Evolutionary conservation across 169 alveolate species (phyloP).

Genomic region (Amoebophrya sp.): DNA sequence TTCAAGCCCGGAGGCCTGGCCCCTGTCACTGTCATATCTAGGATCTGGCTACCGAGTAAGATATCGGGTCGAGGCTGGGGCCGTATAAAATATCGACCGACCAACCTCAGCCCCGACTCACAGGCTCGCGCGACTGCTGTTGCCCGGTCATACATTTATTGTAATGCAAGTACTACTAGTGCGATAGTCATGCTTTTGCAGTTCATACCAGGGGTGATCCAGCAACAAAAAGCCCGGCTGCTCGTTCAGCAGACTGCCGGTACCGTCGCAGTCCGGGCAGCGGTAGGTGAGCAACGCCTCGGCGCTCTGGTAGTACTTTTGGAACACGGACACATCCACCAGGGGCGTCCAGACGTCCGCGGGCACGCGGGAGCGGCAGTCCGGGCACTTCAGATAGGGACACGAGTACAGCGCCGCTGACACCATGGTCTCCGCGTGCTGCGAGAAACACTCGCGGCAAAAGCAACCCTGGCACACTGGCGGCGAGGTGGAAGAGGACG

Average conservation of each 20-base stretch:
- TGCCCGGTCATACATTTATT: no score
- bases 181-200: not conserved
- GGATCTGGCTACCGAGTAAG: no score
- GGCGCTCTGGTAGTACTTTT: not conserved
- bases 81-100: no score
- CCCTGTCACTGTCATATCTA: no score
- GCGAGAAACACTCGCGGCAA: not conserved
- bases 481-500: no score
- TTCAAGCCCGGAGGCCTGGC: no score
- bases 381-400: not conserved
- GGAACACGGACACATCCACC: not conserved
- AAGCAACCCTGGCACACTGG: not conserved
- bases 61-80: no score
- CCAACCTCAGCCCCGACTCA: no score
- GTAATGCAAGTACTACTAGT: no score
- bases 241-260: not conserved
- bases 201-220: not conserved
- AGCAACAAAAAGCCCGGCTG: not conserved
- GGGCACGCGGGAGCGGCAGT: not conserved
- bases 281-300: not conserved
- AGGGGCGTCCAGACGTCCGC: not conserved
- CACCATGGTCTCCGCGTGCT: not conserved
- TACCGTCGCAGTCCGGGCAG: not conserved
- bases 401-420: not conserved
- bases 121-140: no score